These are phyloP conservation scores for Ilyonectria sp. DNA, from an alignment of 2,329 filamentous ascomycete genomes.

Conservation along the genomic window DNA sequence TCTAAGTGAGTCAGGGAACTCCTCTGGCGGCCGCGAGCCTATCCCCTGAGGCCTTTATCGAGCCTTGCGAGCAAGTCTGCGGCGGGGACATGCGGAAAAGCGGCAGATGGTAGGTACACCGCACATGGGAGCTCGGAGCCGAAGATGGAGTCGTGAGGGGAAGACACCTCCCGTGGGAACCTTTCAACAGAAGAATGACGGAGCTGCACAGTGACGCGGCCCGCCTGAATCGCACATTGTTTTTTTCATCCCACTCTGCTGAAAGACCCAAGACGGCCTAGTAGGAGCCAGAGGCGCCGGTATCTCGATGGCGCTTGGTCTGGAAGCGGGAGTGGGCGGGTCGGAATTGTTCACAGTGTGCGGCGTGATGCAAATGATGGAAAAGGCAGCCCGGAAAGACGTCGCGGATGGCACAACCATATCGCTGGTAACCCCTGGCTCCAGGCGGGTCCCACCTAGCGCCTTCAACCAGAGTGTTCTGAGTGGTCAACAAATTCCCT, in stretches of 20 bases:
- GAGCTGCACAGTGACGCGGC: neutral
- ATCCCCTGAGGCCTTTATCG: constrained; percentile 1
- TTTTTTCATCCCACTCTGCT: neutral
- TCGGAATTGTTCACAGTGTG: neutral
- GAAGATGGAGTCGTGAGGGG: neutral
- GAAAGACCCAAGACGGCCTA: neutral
- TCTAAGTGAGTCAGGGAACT: neutral
- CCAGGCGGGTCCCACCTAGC: neutral
- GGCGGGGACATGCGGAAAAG: neutral
- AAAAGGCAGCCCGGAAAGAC: neutral
- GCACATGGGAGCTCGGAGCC: constrained; percentile 13
- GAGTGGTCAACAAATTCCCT: neutral
- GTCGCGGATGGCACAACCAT: constrained; percentile 2
- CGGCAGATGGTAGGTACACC: neutral
- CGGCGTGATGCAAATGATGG: neutral
- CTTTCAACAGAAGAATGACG: neutral
- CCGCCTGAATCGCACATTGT: neutral
- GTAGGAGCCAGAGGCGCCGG: neutral
- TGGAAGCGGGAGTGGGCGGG: neutral
- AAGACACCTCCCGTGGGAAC: neutral
- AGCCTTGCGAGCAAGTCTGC: neutral
- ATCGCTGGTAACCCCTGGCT: constrained; percentile 14
- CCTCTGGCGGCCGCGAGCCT: neutral
- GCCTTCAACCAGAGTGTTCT: neutral
- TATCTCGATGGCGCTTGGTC: neutral